Conservation (phyloP, 2,329 filamentous ascomycete genomes). For the Cadophora sp. region DNA sequence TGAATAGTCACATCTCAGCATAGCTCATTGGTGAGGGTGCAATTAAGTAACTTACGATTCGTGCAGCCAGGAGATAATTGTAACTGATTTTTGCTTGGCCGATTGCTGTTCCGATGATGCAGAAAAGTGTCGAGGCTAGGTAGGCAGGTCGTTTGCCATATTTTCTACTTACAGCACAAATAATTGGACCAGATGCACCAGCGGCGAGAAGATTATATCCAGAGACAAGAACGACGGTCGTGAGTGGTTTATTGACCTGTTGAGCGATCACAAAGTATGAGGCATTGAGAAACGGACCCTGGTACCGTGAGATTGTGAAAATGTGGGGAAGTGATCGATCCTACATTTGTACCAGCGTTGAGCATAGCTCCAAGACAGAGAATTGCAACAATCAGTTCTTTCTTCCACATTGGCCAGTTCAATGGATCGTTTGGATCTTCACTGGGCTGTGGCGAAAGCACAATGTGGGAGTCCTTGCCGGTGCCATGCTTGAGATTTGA, state of each 20-base stretch:
- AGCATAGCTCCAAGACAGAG: conserved; percentile 50
- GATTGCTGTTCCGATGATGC: conserved; percentile 31
- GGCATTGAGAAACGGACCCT: conserved; percentile 28
- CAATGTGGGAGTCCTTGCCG: conserved; percentile 26
- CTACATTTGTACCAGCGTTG: conserved; percentile 31
- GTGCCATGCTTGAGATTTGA: conserved; percentile 29
- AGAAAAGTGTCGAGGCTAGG: conserved; percentile 29
- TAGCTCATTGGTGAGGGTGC: not conserved
- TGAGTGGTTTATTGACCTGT: conserved; percentile 23
- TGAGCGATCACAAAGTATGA: conserved; percentile 22
- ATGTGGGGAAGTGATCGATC: not conserved
- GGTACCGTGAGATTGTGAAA: not conserved
- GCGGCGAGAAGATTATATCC: conserved; percentile 37
- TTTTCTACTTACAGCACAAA: conserved; percentile 29
- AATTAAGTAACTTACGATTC: conserved; percentile 18
- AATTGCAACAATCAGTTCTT: conserved; percentile 49
- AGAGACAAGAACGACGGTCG: conserved; percentile 32
- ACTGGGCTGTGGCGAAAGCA: conserved; percentile 50
- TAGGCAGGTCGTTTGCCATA: conserved; percentile 34
- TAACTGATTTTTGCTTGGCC: conserved; percentile 26
- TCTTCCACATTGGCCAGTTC: conserved; percentile 50
- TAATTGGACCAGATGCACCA: conserved; percentile 28
- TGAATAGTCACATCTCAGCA: not conserved
- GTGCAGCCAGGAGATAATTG: conserved; percentile 31
- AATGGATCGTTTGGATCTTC: conserved; percentile 57